Evolutionary conservation across 2,329 filamentous ascomycete genomes (phyloP), one percentile per base, ranked within the genome.

Genomic region (Diplodia mutila): DNA sequence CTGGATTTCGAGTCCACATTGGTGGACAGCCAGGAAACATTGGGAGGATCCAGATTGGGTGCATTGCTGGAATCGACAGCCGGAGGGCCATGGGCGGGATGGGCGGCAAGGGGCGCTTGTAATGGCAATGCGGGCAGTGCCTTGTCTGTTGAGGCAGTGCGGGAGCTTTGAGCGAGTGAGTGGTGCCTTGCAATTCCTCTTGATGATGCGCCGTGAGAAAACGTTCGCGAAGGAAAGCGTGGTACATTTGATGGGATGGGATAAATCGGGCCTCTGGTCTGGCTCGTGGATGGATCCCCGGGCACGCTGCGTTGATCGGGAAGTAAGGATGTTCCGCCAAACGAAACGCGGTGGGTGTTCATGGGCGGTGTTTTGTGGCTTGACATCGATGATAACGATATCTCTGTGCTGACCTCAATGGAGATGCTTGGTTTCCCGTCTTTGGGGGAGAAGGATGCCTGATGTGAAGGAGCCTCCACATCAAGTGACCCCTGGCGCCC

Each of bases 351-450:
- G 12, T 16, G 46, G 29, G 39, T 37, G 14, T 25, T 14, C 46
- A 32, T 23, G 11, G 29, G 27, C 14, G 29, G 9, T 18, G 29
- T 29, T 14, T 63, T 39, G 29, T 51, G 9, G n/a, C 7, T 37
- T 32, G 59, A 37, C 9, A 63, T 52, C 4, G 59, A 21, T 5
- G 59, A 37, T 9, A 63, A 25, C 11, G 59, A 63, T 48, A 63
- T 63, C 29, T 63, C 59, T 7, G 59, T 63, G 21, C n/a, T 63
- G 29, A 63, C 46, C 6, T 63, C 59, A 14, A 52, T 48, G 11
- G 59, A 46, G 16, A 51, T 51, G 59, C 29, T 29, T 12, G 46
- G 7, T n/a, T 63, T 52, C 5, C 25, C 8, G 3, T 23, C 59
- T 14, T 11, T 37, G 14, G 29, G 12, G n/a, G n/a, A n/a, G 18